phyloP scores from a whole-genome alignment of 75 land plant genomes.

The Larix kaempferi region DNA sequence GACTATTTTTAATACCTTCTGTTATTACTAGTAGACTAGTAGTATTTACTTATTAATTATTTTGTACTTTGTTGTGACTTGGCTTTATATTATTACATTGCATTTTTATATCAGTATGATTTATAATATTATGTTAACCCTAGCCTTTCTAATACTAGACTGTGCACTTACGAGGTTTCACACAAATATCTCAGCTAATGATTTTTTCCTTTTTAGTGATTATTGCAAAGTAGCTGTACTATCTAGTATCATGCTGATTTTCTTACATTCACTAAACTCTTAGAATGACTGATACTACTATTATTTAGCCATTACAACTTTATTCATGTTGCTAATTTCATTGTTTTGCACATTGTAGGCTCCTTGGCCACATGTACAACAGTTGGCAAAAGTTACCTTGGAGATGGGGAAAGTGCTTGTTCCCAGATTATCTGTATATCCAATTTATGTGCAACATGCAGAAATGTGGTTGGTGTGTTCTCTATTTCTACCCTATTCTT shows the following conservation, averaged over 20 bases:
- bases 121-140: too few species aligned
- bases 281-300: background rate
- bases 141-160: too few species aligned
- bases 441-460: constrained; percentile 18
- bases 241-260: background rate
- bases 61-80: too few species aligned
- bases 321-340: background rate
- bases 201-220: too few species aligned
- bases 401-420: constrained; percentile 35
- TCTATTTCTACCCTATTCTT: background rate
- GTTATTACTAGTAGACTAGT: too few species aligned
- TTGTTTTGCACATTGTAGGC: constrained; percentile 19
- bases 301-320: background rate
- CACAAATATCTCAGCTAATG: too few species aligned
- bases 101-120: too few species aligned
- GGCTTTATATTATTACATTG: too few species aligned
- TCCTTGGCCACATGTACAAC: constrained; percentile 37
- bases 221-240: too few species aligned
- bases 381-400: constrained; percentile 26
- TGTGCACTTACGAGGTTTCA: too few species aligned
- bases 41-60: too few species aligned
- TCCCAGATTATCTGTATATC: constrained; percentile 35
- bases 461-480: constrained; percentile 28
- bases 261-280: background rate
- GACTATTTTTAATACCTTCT: too few species aligned